Base-by-base conservation (phyloP, 2,329 filamentous ascomycete species). In the Ascochyta rabiei region DNA sequence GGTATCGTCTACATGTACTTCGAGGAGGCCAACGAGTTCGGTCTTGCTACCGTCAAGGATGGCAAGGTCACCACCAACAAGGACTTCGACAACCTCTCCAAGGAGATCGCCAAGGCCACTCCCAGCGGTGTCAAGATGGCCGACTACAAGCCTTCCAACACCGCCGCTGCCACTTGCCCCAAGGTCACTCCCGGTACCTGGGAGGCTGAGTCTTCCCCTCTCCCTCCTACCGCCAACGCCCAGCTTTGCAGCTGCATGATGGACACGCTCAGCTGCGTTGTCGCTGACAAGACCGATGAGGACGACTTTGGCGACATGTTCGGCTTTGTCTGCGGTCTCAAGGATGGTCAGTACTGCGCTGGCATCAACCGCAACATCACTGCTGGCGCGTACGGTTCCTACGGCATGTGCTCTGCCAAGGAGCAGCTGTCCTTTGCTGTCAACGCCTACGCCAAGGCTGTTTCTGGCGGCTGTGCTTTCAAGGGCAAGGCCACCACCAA, bases 1-100 rank as follows among this genome's bases (percentile, higher is more conserved):
- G 95, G 93, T 78, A 96, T 99, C 64, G 92, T 98, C 75, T 99
- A 98, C 85, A 96, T 96, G 91, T 99, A 95, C 82, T 93, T 92
- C 81, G 84, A 96, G 81, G 93, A 96, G 76, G 80, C 75, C 56
- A 98, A 98, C 81, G 81, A 97, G 75, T 99, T 91, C 71, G 95
- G 89, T 77, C 84, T 96, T 39, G 88, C 93, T 57, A 76, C 82
- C 55, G 74, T 91, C 57, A 73, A 79, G 43, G 83, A 80, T 70
- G 78, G 79, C 38, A 69, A 69, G 51, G 89, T 89, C 61, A 83
- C 78, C 60, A 89, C 86, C 66, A 85, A 80, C 62, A 84, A 90
- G 31, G 71, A 74, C 57, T 67, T 61, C 56, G 83, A 84, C 87
- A 76, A 86, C 96, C 67, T 83, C 80, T 67, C 84, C 81, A 59